phyloP scores from a whole-genome alignment of 2,329 filamentous ascomycete species.

The Cyphellophora attinorum region DNA sequence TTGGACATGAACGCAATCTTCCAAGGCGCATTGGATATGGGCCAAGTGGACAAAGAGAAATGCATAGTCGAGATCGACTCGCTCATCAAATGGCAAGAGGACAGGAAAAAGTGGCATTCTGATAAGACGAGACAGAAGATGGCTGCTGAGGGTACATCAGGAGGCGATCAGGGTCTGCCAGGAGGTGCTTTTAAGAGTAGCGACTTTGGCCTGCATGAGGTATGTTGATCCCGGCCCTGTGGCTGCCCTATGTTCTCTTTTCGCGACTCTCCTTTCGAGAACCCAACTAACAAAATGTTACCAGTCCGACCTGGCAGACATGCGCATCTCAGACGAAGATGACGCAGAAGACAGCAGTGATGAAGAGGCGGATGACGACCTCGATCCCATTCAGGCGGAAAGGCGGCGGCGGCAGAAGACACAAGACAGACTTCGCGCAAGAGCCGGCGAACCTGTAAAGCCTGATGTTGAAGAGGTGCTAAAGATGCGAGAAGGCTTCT shows the following conservation, averaged over 20 bases:
- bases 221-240: neutral
- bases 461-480: conserved; percentile 68
- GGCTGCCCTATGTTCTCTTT: conserved; percentile 1
- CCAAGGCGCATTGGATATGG: conserved; percentile 62
- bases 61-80: conserved; percentile 73
- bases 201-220: conserved; percentile 80
- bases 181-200: conserved; percentile 59
- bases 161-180: conserved; percentile 40
- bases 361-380: conserved; percentile 64
- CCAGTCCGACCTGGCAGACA: conserved; percentile 68
- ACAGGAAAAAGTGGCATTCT: conserved; percentile 93
- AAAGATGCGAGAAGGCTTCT: conserved; percentile 70
- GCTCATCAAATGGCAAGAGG: conserved; percentile 88
- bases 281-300: conserved; percentile 6
- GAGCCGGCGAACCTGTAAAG: conserved; percentile 76
- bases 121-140: conserved; percentile 98
- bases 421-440: conserved; percentile 70
- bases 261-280: neutral
- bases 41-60: conserved; percentile 59
- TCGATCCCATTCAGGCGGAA: conserved; percentile 83
- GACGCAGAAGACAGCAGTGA: conserved; percentile 53
- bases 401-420: conserved; percentile 64
- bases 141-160: conserved; percentile 64
- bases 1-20: conserved; percentile 93
- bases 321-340: conserved; percentile 66